These are phyloP conservation scores for Barbarea vulgaris DNA, from an alignment of 345 rosid genomes.

Conservation along the genomic window DNA sequence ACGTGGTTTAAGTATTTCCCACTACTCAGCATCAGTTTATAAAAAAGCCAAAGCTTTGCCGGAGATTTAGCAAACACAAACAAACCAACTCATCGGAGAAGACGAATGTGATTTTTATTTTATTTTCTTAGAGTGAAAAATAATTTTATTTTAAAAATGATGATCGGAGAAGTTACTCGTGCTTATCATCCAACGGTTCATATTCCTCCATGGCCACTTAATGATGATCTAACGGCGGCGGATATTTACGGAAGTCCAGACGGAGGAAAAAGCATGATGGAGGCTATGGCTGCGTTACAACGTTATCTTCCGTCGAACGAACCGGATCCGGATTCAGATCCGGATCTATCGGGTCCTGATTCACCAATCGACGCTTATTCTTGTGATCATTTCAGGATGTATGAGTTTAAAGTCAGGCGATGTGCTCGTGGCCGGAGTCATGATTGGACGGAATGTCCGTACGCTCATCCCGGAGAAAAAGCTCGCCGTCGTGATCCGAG, in stretches of 20 bases:
- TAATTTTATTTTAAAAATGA: slow-evolving; percentile 42
- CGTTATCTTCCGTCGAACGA: slow-evolving; percentile 63
- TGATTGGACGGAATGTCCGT: slow-evolving; percentile 99
- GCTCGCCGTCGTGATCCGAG: slow-evolving; percentile 91
- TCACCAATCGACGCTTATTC: slow-evolving; percentile 65
- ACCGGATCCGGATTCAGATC: slow-evolving; percentile 55
- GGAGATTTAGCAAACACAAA: slow-evolving; percentile 42
- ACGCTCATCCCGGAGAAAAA: slow-evolving; percentile 95
- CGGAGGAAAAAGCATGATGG: slow-evolving; percentile 43
- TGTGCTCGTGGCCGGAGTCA: slow-evolving; percentile 89
- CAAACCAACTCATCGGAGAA: background rate
- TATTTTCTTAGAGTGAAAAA: background rate
- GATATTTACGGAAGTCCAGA: slow-evolving; percentile 39
- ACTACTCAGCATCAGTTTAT: slow-evolving; percentile 46
- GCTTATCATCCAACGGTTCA: slow-evolving; percentile 55
- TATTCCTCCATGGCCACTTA: slow-evolving; percentile 58
- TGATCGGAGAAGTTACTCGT: slow-evolving; percentile 71
- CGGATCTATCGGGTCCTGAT: slow-evolving; percentile 51
- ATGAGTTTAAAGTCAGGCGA: slow-evolving; percentile 78
- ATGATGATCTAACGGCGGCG: slow-evolving; percentile 51
- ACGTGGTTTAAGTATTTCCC: slow-evolving; percentile 35
- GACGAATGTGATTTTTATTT: slow-evolving; percentile 46
- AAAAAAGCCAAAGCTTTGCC: slow-evolving; percentile 42
- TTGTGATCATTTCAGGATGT: slow-evolving; percentile 88
- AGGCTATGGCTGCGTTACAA: slow-evolving; percentile 61